Conservation (phyloP, 2,329 filamentous ascomycete species). For the Malbranchea cinnamomea region DNA sequence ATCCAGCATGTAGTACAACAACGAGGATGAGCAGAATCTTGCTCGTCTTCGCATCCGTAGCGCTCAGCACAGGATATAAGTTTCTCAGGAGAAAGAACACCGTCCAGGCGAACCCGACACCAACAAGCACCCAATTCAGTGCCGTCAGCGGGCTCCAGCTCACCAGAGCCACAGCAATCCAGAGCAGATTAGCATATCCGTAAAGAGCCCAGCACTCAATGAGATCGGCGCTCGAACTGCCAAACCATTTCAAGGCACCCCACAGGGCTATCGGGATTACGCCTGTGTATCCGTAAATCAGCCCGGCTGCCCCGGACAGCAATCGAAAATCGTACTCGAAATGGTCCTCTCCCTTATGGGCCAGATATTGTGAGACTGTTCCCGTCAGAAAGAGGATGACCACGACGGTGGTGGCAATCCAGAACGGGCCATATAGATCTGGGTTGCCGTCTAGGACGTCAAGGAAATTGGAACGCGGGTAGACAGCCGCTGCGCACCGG, state of each 20-base stretch:
- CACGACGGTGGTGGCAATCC: conserved; percentile 96
- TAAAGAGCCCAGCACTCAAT: conserved; percentile 93
- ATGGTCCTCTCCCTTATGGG: conserved; percentile 47
- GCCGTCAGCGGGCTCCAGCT: conserved; percentile 75
- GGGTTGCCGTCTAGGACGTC: conserved; percentile 95
- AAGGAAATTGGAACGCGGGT: conserved; percentile 84
- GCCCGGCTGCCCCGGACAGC: conserved; percentile 73
- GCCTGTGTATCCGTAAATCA: conserved; percentile 90
- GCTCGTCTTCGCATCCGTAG: conserved; percentile 81
- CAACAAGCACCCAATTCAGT: conserved; percentile 90
- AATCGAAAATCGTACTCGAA: conserved; percentile 89
- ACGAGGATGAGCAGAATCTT: conserved; percentile 77
- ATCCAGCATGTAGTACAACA: conserved; percentile 69
- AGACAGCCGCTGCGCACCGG: conserved; percentile 78
- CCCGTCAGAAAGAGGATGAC: conserved; percentile 90
- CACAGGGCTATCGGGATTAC: conserved; percentile 75
- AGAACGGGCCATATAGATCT: conserved; percentile 91
- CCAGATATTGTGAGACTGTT: conserved; percentile 83
- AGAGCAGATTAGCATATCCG: conserved; percentile 91
- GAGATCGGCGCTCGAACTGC: conserved; percentile 74
- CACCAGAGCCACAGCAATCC: conserved; percentile 86
- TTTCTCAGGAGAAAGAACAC: conserved; percentile 74
- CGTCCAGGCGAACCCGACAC: conserved; percentile 68
- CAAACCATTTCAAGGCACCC: conserved; percentile 85
- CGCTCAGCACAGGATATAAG: conserved; percentile 78